Evolutionary conservation across 2,329 filamentous ascomycete species (phyloP), one percentile per base, ranked within the genome.

Genomic region (Biscogniauxia marginata): DNA sequence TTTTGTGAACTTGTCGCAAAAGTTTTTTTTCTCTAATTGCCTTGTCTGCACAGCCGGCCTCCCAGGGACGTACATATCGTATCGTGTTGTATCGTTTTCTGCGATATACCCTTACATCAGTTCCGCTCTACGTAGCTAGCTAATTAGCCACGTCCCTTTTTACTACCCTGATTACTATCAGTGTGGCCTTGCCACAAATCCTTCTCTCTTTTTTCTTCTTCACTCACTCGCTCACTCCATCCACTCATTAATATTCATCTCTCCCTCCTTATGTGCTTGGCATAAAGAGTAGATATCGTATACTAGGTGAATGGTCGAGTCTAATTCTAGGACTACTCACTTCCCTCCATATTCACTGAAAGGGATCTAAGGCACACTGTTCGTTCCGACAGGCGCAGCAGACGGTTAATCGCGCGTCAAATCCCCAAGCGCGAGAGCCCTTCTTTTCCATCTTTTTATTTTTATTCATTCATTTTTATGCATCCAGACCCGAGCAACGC

Each of bases 351-450:
- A 11, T 39, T 39, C 30, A 39, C 30, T 16, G 13, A 39, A 39
- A 11, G 30, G 5, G 57, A 50, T 52, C 56, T 54, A 43, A 53
- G 56, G 55, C 50, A 49, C 64, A 57, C 63, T 61, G 54, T 64
- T 62, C 63, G 59, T 66, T 69, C 65, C 66, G 65, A 68, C 73
- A 74, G 71, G 67, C 73, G 73, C 72, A 74, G 68, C 46, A 30
- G 21, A 24, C 46, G 19, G 49, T 63, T 76, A 77, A 77, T 77
- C 74, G 75, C 75, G 75, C 75, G 75, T 75, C 69, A 76, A 76
- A 62, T 65, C 59, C 59, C 64, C 71, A 76, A 75, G 74, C 74
- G 74, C 75, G 71, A 63, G 63, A 55, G 44, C 53, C 56, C 44
- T 23, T 34, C 53, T 20, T 48, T 30, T 56, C 50, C 13, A 39